Conservation (phyloP, 257 asterid genomes). For the Hygrophila difformis region DNA sequence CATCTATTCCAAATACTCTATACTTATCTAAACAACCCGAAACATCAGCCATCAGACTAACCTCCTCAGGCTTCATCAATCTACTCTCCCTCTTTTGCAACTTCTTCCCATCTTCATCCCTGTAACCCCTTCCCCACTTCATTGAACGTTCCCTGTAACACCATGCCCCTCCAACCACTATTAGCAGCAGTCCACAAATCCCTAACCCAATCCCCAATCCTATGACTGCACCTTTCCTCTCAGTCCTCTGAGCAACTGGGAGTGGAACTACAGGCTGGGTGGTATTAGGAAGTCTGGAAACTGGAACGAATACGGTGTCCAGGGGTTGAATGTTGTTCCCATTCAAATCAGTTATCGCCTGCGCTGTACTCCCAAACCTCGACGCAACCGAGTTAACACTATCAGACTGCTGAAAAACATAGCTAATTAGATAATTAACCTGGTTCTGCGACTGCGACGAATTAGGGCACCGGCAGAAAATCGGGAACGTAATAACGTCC, state of each 20-base stretch:
- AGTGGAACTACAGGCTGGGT: slow-evolving; percentile 40
- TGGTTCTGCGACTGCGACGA: slow-evolving; percentile 24
- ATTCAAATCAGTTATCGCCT: slow-evolving; percentile 39
- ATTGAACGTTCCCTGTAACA: slow-evolving; percentile 27
- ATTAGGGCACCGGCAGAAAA: slow-evolving; percentile 77
- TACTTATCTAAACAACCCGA: slow-evolving; percentile 94
- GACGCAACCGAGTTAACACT: slow-evolving; percentile 38
- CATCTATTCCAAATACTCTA: slow-evolving; percentile 58
- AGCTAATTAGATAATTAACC: slow-evolving; percentile 45
- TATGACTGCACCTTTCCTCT: slow-evolving; percentile 38
- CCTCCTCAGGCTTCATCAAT: slow-evolving; percentile 37
- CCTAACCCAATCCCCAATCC: slow-evolving; percentile 68
- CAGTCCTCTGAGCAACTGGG: slow-evolving; percentile 14
- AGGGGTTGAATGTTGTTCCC: slow-evolving; percentile 28
- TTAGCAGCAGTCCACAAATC: slow-evolving; percentile 32
- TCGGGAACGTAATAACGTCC: slow-evolving; percentile 35
- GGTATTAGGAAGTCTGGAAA: slow-evolving; percentile 48
- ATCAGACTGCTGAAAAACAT: slow-evolving; percentile 62
- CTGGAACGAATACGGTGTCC: slow-evolving; percentile 66
- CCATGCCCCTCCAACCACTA: slow-evolving; percentile 37
- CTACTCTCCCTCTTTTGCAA: slow-evolving; percentile 20
- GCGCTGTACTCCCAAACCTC: slow-evolving; percentile 34
- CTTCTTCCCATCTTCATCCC: slow-evolving; percentile 34
- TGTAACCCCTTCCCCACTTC: slow-evolving; percentile 18
- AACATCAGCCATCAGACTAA: slow-evolving; percentile 77